Evolutionary conservation across 2,329 filamentous ascomycete species (phyloP).

Genomic region (Ceratocystiopsis sp.): DNA sequence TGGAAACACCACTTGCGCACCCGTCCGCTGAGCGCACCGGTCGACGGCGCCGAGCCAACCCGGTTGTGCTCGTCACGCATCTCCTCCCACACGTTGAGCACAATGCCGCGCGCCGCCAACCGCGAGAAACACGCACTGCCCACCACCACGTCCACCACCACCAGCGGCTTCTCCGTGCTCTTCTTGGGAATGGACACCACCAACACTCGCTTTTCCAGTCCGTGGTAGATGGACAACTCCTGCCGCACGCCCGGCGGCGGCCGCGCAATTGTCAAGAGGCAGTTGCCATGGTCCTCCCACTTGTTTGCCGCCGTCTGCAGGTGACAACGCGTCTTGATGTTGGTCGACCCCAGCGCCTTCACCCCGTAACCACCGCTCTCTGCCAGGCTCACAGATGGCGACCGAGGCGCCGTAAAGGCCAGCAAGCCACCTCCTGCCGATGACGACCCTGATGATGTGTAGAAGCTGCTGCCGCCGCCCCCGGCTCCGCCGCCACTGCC

Average conservation of each 20-base stretch:
- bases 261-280: constrained; percentile 63
- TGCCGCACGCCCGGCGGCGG: constrained; percentile 46
- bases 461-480: constrained; percentile 38
- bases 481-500: constrained; percentile 28
- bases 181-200: constrained; percentile 55
- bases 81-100: constrained; percentile 76
- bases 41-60: constrained; percentile 32
- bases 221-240: constrained; percentile 42
- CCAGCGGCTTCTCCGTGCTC: constrained; percentile 35
- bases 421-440: constrained; percentile 24
- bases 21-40: constrained; percentile 33
- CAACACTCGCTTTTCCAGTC: constrained; percentile 70
- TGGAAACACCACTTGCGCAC: constrained; percentile 50
- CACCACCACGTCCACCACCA: constrained; percentile 68
- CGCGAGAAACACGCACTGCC: constrained; percentile 72
- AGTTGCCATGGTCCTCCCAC: constrained; percentile 85
- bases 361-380: constrained; percentile 30
- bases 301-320: constrained; percentile 57
- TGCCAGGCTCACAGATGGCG: constrained; percentile 39
- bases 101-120: constrained; percentile 70
- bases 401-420: constrained; percentile 27
- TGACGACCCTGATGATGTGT: constrained; percentile 37
- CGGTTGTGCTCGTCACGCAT: constrained; percentile 44
- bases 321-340: constrained; percentile 77
- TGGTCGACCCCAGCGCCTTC: constrained; percentile 49